Conservation (phyloP, 2,329 filamentous ascomycete genomes). For the Salinomyces thailandicus region DNA sequence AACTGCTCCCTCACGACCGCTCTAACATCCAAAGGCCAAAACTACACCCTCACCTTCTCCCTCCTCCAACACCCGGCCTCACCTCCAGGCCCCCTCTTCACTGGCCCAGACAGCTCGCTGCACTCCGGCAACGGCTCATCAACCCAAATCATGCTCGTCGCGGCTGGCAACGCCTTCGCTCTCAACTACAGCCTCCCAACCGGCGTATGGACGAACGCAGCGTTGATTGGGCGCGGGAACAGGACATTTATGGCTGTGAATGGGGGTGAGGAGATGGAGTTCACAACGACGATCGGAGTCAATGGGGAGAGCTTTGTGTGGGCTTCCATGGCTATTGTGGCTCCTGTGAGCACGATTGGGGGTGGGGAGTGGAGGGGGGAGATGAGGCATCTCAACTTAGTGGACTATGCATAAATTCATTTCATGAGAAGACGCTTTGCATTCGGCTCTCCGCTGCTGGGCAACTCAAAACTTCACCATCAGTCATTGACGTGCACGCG, state of each 20-base stretch:
- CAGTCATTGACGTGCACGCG: too few species aligned
- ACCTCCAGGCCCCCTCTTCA: slow-evolving; percentile 35
- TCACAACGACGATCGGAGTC: slow-evolving; percentile 34
- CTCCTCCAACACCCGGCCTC: slow-evolving; percentile 29
- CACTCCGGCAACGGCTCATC: slow-evolving; percentile 12
- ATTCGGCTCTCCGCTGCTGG: too few species aligned
- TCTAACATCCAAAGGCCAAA: slow-evolving; percentile 43
- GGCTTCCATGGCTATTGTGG: slow-evolving; percentile 37
- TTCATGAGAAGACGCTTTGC: too few species aligned
- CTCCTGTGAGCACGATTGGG: slow-evolving; percentile 32
- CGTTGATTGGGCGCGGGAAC: slow-evolving; percentile 28
- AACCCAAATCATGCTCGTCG: slow-evolving; percentile 28
- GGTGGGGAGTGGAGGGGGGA: slow-evolving; percentile 20
- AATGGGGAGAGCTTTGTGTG: slow-evolving; percentile 34
- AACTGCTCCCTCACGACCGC: slow-evolving; percentile 39
- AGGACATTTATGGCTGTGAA: slow-evolving; percentile 26
- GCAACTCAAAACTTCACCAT: too few species aligned
- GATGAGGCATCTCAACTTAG: slow-evolving; percentile 10
- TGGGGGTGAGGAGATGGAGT: slow-evolving; percentile 28
- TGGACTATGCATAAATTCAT: slow-evolving; percentile 13
- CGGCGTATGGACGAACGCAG: slow-evolving; percentile 28
- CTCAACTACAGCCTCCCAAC: slow-evolving; percentile 34
- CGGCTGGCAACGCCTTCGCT: slow-evolving; percentile 30
- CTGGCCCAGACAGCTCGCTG: slow-evolving; percentile 26
- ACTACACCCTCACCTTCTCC: slow-evolving; percentile 45